Percentiles rank a stretch among this genome's conserved stretches.
These are phyloP conservation scores for Solanum bulbocastanum DNA, from an alignment of 257 asterid genomes.

Conservation along the genomic window DNA sequence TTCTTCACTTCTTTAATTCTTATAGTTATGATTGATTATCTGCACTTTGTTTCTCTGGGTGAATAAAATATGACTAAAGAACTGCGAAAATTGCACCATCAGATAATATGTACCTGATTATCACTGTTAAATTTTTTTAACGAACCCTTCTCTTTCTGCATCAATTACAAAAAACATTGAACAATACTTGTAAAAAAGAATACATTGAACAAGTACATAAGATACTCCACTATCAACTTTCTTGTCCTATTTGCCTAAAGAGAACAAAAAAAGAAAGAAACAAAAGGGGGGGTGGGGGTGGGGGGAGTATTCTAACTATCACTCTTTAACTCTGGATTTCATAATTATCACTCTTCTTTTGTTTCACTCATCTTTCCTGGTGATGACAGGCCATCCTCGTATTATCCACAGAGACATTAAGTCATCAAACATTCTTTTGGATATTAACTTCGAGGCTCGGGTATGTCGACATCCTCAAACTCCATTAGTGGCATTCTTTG, in stretches of 20 bases:
- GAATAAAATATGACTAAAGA: background rate
- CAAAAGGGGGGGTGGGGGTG: no score
- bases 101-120: background rate
- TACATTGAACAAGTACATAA: background rate
- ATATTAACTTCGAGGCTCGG: constrained; percentile 80
- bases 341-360: background rate
- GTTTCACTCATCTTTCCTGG: background rate
- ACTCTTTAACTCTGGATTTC: background rate
- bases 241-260: background rate
- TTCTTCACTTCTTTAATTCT: background rate
- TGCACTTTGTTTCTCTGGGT: background rate
- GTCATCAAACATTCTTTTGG: constrained; percentile 89
- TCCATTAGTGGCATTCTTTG: background rate
- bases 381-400: constrained; percentile 67
- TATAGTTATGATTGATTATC: background rate
- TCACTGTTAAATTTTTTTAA: background rate
- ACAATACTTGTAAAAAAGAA: background rate
- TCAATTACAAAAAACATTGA: background rate
- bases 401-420: constrained; percentile 92
- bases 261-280: background rate
- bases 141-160: background rate
- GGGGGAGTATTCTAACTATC: background rate
- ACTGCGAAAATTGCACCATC: background rate
- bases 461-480: constrained; percentile 23
- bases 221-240: background rate